Conservation (phyloP, 2,329 filamentous ascomycete genomes). For the Sporothrix protearum region DNA sequence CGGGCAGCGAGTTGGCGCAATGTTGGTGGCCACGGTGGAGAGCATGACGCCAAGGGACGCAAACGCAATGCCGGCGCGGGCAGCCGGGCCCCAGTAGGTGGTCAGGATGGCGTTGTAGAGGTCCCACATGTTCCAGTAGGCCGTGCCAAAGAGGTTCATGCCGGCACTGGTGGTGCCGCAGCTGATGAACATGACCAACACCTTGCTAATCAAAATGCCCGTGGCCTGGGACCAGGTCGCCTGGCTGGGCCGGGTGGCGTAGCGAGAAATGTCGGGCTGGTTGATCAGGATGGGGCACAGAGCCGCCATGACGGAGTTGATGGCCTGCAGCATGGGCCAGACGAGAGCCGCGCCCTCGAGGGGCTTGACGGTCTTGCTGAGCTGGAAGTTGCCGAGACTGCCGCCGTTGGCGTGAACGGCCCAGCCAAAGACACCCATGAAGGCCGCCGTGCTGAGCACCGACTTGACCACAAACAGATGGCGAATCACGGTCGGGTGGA, state of each 20-base stretch:
- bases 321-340: constrained; percentile 27
- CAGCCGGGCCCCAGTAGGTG: constrained; percentile 38
- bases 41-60: constrained; percentile 32
- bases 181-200: constrained; percentile 42
- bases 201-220: constrained; percentile 39
- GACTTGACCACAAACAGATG: constrained; percentile 45
- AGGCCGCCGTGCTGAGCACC: constrained; percentile 38
- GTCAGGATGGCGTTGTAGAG: constrained; percentile 41
- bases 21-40: constrained; percentile 41
- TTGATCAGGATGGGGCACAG: constrained; percentile 25
- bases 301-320: constrained; percentile 25
- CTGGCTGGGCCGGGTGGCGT: constrained; percentile 32
- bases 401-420: constrained; percentile 40
- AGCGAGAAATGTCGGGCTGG: constrained; percentile 42
- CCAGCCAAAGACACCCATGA: constrained; percentile 34
- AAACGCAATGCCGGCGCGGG: constrained; percentile 41
- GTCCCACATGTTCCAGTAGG: constrained; percentile 46
- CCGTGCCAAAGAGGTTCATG: constrained; percentile 23
- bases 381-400: constrained; percentile 9
- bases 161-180: constrained; percentile 32
- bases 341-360: constrained; percentile 18
- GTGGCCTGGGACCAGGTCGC: constrained; percentile 35
- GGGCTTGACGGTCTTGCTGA: neutral
- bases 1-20: constrained; percentile 41
- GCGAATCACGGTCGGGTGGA: constrained; percentile 43